Conservation (phyloP, 129 eudicot genomes). For the Solidago caesia region DNA sequence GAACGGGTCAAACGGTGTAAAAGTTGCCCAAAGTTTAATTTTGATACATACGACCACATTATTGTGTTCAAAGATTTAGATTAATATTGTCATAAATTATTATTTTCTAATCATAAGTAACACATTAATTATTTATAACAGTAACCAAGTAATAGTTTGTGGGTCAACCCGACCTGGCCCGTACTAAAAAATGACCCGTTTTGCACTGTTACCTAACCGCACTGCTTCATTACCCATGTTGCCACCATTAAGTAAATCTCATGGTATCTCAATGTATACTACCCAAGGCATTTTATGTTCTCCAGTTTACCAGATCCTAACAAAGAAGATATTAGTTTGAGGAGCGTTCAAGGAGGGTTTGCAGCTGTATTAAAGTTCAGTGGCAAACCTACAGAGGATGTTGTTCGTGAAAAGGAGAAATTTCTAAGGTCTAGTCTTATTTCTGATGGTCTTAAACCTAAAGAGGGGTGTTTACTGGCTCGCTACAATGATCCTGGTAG, state of each 20-base stretch:
- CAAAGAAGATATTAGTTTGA: conserved; percentile 61
- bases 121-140: background rate
- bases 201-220: background rate
- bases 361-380: conserved; percentile 86
- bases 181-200: background rate
- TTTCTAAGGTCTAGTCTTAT: conserved; percentile 51
- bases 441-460: conserved; percentile 69
- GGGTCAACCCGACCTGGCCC: background rate
- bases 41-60: background rate
- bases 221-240: background rate
- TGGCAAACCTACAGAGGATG: conserved; percentile 91
- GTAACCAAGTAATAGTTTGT: background rate
- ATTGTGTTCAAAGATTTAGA: background rate
- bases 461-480: conserved; percentile 72
- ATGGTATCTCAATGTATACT: background rate
- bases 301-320: conserved; percentile 86
- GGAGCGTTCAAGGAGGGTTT: conserved; percentile 78
- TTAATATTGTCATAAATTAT: background rate
- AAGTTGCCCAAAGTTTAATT: background rate
- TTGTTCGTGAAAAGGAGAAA: conserved; percentile 67
- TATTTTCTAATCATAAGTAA: background rate
- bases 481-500: conserved; percentile 98
- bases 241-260: background rate
- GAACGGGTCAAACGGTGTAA: background rate
- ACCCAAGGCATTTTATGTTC: background rate